Conservation (phyloP, 2,329 filamentous ascomycete genomes). For the Trichoderma atroviride region DNA sequence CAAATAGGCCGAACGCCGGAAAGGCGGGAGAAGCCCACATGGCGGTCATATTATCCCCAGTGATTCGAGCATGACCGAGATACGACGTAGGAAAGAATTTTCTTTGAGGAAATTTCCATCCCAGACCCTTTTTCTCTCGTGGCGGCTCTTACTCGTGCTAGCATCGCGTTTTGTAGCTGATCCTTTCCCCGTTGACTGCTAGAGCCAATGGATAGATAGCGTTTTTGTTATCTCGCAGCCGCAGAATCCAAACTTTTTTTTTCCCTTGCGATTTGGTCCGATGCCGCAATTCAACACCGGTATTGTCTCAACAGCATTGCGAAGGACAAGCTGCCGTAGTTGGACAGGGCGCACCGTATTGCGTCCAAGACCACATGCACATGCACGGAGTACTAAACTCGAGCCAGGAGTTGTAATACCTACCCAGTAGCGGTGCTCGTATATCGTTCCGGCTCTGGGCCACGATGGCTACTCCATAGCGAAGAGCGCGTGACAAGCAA, state of each 20-base stretch:
- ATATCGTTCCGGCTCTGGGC: not conserved
- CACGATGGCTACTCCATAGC: not conserved
- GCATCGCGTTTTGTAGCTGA: not conserved
- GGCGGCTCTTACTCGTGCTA: not conserved
- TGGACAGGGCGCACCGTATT: conserved; percentile 7
- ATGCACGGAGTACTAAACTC: not conserved
- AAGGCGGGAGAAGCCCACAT: conserved; percentile 9
- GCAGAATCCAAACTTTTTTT: not conserved
- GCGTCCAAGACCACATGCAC: not conserved
- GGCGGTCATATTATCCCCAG: not conserved
- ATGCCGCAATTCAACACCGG: conserved; percentile 22
- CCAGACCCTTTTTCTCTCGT: not conserved
- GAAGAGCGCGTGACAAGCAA: conserved; percentile 18
- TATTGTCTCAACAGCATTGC: conserved; percentile 19
- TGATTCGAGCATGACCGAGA: not conserved
- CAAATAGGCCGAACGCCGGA: conserved; percentile 24
- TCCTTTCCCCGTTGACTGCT: conserved; percentile 1
- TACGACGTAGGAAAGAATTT: not conserved
- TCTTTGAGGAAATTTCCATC: not conserved
- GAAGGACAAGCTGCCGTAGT: not conserved
- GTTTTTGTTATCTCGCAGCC: conserved; percentile 15
- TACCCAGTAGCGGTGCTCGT: not conserved
- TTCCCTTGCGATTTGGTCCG: conserved; percentile 2
- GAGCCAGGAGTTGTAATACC: not conserved
- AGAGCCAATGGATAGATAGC: conserved; percentile 16